Evolutionary conservation across 225 moss, liverwort and hornwort species (phyloP).

Genomic region (Asterella californica): DNA sequence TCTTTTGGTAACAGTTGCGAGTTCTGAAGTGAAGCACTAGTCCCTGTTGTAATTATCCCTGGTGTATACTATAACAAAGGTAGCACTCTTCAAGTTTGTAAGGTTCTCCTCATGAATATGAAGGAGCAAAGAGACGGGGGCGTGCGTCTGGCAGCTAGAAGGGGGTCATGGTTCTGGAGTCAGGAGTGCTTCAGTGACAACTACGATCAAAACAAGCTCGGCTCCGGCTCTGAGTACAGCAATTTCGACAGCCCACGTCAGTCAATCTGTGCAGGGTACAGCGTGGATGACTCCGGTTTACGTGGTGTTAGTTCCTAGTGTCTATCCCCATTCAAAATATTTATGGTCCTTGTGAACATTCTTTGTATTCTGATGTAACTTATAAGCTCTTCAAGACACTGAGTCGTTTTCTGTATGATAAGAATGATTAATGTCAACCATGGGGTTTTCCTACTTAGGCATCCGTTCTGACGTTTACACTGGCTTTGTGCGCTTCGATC

Average conservation of each 20-base stretch:
- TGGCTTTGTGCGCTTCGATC: too few relatives aligned
- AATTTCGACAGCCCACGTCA: conserved; percentile 8
- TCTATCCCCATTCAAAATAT: not conserved
- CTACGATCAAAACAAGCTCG: not conserved
- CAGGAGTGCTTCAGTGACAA: not conserved
- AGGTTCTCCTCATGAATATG: not conserved
- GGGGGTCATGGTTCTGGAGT: too few relatives aligned
- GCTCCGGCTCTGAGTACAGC: not conserved
- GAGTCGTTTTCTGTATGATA: too few relatives aligned
- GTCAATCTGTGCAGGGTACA: not conserved
- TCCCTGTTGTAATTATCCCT: not conserved
- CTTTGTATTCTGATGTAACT: not conserved
- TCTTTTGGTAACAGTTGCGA: not conserved
- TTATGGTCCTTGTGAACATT: not conserved
- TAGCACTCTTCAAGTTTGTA: not conserved
- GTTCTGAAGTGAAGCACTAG: not conserved
- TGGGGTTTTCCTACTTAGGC: too few relatives aligned
- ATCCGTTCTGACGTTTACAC: too few relatives aligned
- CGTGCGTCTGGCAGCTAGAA: not conserved
- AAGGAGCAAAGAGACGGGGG: conserved; percentile 3
- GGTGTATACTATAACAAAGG: conserved; percentile 1
- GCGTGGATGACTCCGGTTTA: not conserved
- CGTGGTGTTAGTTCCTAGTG: not conserved
- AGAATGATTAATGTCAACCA: too few relatives aligned
- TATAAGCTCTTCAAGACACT: not conserved